Base-by-base conservation (phyloP, 2,329 filamentous ascomycete species). In the Trichoderma atrobrunneum region DNA sequence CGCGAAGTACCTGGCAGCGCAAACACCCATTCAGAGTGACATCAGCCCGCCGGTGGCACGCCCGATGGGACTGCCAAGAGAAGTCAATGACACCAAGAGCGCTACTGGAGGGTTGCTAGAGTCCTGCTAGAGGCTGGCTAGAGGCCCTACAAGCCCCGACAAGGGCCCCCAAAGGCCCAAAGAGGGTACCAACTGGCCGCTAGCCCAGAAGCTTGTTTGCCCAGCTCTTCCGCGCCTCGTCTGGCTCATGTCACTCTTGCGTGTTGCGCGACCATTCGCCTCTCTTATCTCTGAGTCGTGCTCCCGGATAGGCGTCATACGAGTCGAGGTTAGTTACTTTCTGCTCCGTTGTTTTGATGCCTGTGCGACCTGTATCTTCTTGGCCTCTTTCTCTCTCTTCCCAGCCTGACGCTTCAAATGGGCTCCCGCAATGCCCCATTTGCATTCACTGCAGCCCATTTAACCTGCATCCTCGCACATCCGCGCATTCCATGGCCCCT, bases 261-360 rank as follows among this genome's bases (percentile, higher is more conserved):
- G 68, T 70, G 59, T 63, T 39, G 28, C 68, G 68, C 68, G 32
- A 70, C 68, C 28, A 70, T 70, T 70, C 68, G 68, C 68, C 68
- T 70, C 60, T 48, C 28, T 61, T 60, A 48, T 60, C 56, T 32
- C 36, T 51, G 56, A 57, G 51, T 67, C 64, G 64, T 54, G 30
- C 30, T 39, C 26, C 26, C 61, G 24, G 28, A 6, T 28, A 28
- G 32, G 28, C 62, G 28, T 65, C 62, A 65, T 51, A 65, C 39
- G 48, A 54, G 48, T n/a, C 39, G 16, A 43, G 16, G 43, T 51
- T 21, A 12, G 43, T 36, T 51, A 12, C 43, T 51, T n/a, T 21
- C 43, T 51, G 7, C 43, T 51, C 18, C 43, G 43, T 51, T 51
- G 43, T 21, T 51, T 21, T 51, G 43, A 51, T 51, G n/a, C 43